Evolutionary conservation across 2,329 filamentous ascomycete genomes (phyloP), one percentile per base, ranked within the genome.

Genomic region (Elsinoe ampelina): DNA sequence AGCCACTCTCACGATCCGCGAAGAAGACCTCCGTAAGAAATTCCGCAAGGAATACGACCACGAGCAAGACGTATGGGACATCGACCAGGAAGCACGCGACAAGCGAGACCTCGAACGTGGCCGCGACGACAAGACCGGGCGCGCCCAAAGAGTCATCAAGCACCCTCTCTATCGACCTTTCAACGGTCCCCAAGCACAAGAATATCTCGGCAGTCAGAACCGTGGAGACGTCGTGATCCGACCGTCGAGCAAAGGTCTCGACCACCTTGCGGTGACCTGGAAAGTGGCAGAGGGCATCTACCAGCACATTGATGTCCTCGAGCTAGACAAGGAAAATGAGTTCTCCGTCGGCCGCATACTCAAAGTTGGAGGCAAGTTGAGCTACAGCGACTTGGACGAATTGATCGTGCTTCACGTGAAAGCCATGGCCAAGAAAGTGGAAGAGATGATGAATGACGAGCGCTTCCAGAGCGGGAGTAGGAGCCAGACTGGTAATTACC

Each of bases 231-330:
- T 95, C 57, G 89, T 98, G 59, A 96, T 98, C 66, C 86, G 93
- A 43, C 92, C 93, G 2, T 96, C 90, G 0, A 95, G 90, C 26
- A 95, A 95, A 71, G 93, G 93, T 43, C 87, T 89, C 58, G 93
- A 98, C 70, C 93, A 98, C 74, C 78, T 98, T 57, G 90, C 92
- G 6, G 84, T 98, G 47, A 98, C 93, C 0, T 98, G 93, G 93
- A 98, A 98, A 76, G 91, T 98, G 12, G 86, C 89, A 1, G 90
- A 97, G 69, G 86, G 87, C 59, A 84, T 97, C n/a, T 98, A 91
- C 70, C 91, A 98, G 72, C 93, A 98, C 71, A 89, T 98, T 61
- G 93, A 98, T 71, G 92, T 98, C 34, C 80, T 98, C 38, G 93
- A 98, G 73, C 79, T 98, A 67, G 89, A 95, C 71, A 98, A 98